Evolutionary conservation across 2,329 filamentous ascomycete species (phyloP).

Genomic region (Oidium heveae): DNA sequence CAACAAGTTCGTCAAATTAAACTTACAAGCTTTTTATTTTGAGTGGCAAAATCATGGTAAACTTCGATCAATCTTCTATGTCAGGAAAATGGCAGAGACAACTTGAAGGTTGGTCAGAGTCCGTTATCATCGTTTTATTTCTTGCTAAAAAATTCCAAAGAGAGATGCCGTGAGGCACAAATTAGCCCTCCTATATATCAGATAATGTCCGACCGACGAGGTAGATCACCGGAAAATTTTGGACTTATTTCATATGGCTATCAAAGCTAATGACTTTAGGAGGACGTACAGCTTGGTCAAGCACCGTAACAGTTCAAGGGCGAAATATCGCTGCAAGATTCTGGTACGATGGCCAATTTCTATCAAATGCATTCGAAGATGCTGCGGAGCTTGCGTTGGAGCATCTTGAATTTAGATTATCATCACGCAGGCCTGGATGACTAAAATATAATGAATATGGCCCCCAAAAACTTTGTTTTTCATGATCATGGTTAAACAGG

Average conservation of each 20-base stretch:
- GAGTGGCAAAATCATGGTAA: not conserved
- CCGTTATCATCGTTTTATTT: not conserved
- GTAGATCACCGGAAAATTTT: conserved; percentile 18
- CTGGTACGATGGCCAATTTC: conserved; percentile 77
- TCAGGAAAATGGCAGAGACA: not conserved
- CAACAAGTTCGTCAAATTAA: not conserved
- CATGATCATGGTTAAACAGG: too few relatives aligned
- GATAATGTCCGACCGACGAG: conserved; percentile 50
- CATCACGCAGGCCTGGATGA: too few relatives aligned
- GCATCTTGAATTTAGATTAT: conserved; percentile 17
- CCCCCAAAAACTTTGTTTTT: too few relatives aligned
- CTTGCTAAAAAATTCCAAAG: conserved; percentile 17
- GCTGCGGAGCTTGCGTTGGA: conserved; percentile 61
- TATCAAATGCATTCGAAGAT: conserved; percentile 74
- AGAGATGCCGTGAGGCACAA: conserved; percentile 29
- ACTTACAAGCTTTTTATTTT: not conserved
- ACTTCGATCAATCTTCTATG: not conserved
- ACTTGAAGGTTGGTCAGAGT: not conserved
- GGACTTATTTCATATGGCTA: conserved; percentile 10
- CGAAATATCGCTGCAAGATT: conserved; percentile 44
- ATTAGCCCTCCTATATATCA: conserved; percentile 34
- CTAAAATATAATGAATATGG: too few relatives aligned
- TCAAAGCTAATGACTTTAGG: conserved; percentile 22
- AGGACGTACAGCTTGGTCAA: conserved; percentile 77
- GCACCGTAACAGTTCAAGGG: conserved; percentile 47